Evolutionary conservation across 2,329 filamentous ascomycete genomes (phyloP).

Genomic region (Aspergillus proliferans): DNA sequence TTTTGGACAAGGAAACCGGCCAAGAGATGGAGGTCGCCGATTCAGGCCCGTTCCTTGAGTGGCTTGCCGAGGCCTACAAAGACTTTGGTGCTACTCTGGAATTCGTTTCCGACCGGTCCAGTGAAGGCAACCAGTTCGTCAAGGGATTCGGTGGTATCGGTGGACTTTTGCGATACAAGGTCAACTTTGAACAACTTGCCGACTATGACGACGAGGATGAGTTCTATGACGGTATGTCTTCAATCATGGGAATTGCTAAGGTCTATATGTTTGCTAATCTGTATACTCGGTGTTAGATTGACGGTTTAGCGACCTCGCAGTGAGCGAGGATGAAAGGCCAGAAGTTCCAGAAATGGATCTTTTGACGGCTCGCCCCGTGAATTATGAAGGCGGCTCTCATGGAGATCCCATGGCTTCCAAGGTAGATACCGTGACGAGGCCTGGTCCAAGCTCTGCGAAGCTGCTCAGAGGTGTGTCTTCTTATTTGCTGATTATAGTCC

Average conservation of each 20-base stretch:
- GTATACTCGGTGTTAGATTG: constrained; percentile 55
- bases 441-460: constrained; percentile 30
- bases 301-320: constrained; percentile 81
- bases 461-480: constrained; percentile 32
- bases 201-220: constrained; percentile 88
- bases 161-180: constrained; percentile 95
- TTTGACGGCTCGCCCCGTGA: constrained; percentile 50
- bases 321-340: constrained; percentile 77
- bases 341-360: constrained; percentile 46
- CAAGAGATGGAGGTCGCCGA: constrained; percentile 94
- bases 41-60: constrained; percentile 93
- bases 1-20: constrained; percentile 92
- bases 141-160: constrained; percentile 99
- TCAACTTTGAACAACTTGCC: constrained; percentile 98
- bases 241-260: background rate
- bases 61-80: constrained; percentile 98
- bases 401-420: constrained; percentile 27
- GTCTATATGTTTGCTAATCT: constrained; percentile 2
- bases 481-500: background rate
- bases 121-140: constrained; percentile 98
- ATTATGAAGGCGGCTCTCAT: constrained; percentile 29
- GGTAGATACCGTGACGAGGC: constrained; percentile 22
- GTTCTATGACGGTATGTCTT: constrained; percentile 65
- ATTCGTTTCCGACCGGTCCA: constrained; percentile 95
- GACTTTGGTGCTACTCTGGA: constrained; percentile 93